phyloP scores from a whole-genome alignment of 2,329 filamentous ascomycete genomes.

The Calonectria crousiana region DNA sequence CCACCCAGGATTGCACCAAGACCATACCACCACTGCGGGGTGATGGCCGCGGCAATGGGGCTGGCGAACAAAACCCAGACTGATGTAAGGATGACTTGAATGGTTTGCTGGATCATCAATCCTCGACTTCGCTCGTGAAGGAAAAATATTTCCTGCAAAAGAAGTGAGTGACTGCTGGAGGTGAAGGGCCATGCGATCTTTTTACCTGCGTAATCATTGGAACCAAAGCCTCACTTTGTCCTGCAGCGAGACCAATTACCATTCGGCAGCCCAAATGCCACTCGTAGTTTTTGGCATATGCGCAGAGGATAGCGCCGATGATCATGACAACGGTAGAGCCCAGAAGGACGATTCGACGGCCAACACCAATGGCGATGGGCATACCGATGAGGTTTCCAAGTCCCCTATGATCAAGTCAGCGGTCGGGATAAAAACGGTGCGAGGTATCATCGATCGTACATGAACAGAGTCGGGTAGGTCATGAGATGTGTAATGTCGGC shows the following conservation, averaged over 20 bases:
- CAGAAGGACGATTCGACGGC: slow-evolving; percentile 38
- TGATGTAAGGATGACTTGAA: slow-evolving; percentile 34
- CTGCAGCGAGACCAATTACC: slow-evolving; percentile 33
- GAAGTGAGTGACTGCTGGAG: background rate
- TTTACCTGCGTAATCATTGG: slow-evolving; percentile 26
- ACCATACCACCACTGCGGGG: slow-evolving; percentile 25
- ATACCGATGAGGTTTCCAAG: slow-evolving; percentile 40
- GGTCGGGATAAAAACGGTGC: too few species aligned
- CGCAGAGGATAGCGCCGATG: slow-evolving; percentile 33
- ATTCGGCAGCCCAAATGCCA: slow-evolving; percentile 36
- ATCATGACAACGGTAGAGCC: slow-evolving; percentile 37
- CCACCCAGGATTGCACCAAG: slow-evolving; percentile 17
- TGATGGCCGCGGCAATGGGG: slow-evolving; percentile 25
- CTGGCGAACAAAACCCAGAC: slow-evolving; percentile 23
- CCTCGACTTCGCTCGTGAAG: slow-evolving; percentile 35
- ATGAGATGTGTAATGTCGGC: slow-evolving; percentile 29
- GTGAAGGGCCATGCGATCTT: background rate
- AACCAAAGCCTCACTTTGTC: slow-evolving; percentile 34
- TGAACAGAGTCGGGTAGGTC: slow-evolving; percentile 29
- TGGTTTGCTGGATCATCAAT: slow-evolving; percentile 39
- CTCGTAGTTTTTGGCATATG: slow-evolving; percentile 33
- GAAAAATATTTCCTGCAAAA: slow-evolving; percentile 36
- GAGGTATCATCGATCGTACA: slow-evolving; percentile 5
- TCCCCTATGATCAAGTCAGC: slow-evolving; percentile 18
- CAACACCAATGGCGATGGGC: slow-evolving; percentile 36